Evolutionary conservation across 2,329 filamentous ascomycete genomes (phyloP).

Genomic region (Drechmeria coniospora): DNA sequence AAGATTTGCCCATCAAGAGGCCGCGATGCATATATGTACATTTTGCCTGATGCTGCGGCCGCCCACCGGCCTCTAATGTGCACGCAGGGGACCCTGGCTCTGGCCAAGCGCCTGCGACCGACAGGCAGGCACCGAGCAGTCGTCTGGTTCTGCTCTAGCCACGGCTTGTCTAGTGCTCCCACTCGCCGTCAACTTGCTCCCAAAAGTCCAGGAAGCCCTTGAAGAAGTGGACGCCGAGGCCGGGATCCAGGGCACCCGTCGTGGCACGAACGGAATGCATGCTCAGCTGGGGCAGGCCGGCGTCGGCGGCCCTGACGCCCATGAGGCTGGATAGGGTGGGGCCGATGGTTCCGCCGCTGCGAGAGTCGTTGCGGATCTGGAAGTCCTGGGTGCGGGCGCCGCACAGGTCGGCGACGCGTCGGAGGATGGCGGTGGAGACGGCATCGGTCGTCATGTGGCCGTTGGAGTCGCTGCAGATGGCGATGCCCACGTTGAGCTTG

Average conservation of each 20-base stretch:
- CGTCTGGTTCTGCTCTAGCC: not conserved
- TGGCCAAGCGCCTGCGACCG: too few relatives aligned
- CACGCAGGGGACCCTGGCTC: too few relatives aligned
- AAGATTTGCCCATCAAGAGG: not conserved
- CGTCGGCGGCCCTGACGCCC: slow-evolving; percentile 72
- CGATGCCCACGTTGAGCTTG: slow-evolving; percentile 74
- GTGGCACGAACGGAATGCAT: slow-evolving; percentile 92
- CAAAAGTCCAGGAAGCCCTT: slow-evolving; percentile 78
- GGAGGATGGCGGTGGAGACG: slow-evolving; percentile 67
- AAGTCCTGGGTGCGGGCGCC: slow-evolving; percentile 68
- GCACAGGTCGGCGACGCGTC: slow-evolving; percentile 59
- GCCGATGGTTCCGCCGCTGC: slow-evolving; percentile 87
- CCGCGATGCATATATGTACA: too few relatives aligned
- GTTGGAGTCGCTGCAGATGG: slow-evolving; percentile 68
- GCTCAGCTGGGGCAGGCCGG: slow-evolving; percentile 76
- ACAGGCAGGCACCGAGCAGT: too few relatives aligned
- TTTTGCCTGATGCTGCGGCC: too few relatives aligned
- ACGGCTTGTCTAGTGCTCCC: slow-evolving; percentile 23
- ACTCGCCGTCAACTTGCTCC: slow-evolving; percentile 73
- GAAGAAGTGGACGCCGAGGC: slow-evolving; percentile 75
- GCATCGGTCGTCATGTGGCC: slow-evolving; percentile 94
- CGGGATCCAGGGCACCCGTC: slow-evolving; percentile 72
- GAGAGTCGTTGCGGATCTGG: slow-evolving; percentile 85
- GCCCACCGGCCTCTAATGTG: too few relatives aligned
- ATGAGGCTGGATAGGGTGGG: slow-evolving; percentile 71